Base-by-base conservation (phyloP, 2,329 filamentous ascomycete genomes). In the Aspergillus niger region DNA sequence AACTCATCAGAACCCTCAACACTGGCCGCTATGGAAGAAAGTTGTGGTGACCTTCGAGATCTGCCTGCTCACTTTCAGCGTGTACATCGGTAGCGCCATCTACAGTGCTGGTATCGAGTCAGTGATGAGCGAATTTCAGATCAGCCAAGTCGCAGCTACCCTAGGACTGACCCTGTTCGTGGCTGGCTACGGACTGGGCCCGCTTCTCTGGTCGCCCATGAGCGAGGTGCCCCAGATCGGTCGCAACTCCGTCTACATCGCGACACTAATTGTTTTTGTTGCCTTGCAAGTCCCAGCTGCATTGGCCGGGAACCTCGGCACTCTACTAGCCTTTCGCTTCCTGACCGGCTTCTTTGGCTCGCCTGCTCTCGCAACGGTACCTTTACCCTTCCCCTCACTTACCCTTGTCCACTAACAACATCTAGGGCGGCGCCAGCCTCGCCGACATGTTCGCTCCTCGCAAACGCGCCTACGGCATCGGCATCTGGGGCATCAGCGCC, bases 21-120 rank as follows among this genome's bases (percentile, higher is more conserved):
- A 82, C 64, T 83, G 80, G 81, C 74, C 77, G 0, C 62, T 63
- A 5, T 61, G 58, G 10, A 80, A 78, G 68, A 80, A 79, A 41
- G 69, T 75, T 57, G 79, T 79, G 64, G 77, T 82, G 17, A 81
- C 79, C 0, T 78, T 79, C 50, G 69, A 81, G 56, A 78, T 83
- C 61, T 81, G 78, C 50, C 62, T 83, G 80, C 80, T 10, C 58
- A 83, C 81, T 0, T 80, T 80, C 36, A 76, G 75, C 10, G 79
- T 84, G 41, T 84, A 84, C 67, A 78, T 81, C 32, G 81, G 80
- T 11, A 79, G 77, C 8, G 75, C 80, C 1, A 82, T 85, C 51
- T 84, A 83, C 67, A 76, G 77, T 0, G 74, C 82, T 1, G 80
- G 81, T 36, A 72, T 75, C 3, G 28, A 62, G n/a, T 68, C 68